Evolutionary conservation across 1,284 basidiomycete species (phyloP), one percentile per base, ranked within the genome.

Genomic region (Apiotrichum sp.): DNA sequence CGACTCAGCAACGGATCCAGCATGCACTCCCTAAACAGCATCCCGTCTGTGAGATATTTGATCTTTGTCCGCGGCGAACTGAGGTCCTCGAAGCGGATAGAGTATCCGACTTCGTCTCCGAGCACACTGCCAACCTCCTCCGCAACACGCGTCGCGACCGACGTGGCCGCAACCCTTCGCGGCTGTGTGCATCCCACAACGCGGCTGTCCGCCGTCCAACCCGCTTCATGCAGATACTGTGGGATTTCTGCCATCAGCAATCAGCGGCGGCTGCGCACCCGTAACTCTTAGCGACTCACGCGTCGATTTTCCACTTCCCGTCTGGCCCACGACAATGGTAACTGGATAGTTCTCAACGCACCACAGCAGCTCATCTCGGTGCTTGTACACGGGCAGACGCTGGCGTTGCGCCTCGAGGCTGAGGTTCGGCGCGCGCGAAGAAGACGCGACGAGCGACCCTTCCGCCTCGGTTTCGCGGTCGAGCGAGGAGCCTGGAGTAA

Each of bases 91-190:
- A 98, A 98, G 10, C 96, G 86, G 63, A 99, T 97, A 3, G 91
- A 90, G 73, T 98, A 99, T 6, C 96, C 95, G 52, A 91, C 93
- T 80, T 97, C 92, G 61, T 96, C 88, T 31, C 93, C 93, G n/a
- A 96, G 78, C 10, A 85, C 78, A 7, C 83, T 84, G 4, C 93
- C 93, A 42, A 93, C 85, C 78, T 99, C 95, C 38, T 84, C 78
- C 0, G 95, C 88, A 1, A 98, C 93, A 43, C 95, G 84, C 34
- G 81, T 80, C 3, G 96, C 95, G 10, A 99, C 90, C 16, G 89
- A 92, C 0, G 91, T 97, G 7, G 93, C 95, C 11, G 95, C 95
- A 8, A 99, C 92, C 50, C 95, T 81, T 48, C 96, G 81, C 7
- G 96, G 95, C 72, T 99, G 96, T 0, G 95, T 98, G 77, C 95